phyloP scores from a whole-genome alignment of 306 rosid genomes.

The Cucurbita argyrosperma region DNA sequence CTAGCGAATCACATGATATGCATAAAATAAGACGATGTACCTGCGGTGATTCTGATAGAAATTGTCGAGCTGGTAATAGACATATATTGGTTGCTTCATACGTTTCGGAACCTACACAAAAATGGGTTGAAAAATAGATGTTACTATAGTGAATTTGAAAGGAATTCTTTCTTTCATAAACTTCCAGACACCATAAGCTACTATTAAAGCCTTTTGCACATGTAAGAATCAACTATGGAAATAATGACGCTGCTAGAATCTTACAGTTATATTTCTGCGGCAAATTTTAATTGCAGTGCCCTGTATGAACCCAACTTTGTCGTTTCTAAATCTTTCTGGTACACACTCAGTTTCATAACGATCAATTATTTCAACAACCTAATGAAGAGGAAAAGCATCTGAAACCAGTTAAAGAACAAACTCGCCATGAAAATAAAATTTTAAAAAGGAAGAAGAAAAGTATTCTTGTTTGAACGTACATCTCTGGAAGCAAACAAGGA shows the following conservation, averaged over 20 bases:
- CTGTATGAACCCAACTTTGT: constrained; percentile 52
- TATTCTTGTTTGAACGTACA: constrained; percentile 25
- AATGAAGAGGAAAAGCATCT: constrained; percentile 12
- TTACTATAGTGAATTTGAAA: neutral
- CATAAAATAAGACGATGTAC: constrained; percentile 13
- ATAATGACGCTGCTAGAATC: neutral
- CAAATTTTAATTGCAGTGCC: constrained; percentile 28
- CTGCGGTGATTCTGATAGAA: constrained; percentile 94
- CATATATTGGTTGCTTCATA: constrained; percentile 67
- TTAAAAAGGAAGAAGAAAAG: neutral
- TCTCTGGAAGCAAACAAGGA: constrained; percentile 69
- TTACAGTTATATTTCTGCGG: constrained; percentile 34
- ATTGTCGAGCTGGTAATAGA: constrained; percentile 86
- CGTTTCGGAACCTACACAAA: constrained; percentile 42
- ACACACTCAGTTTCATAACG: constrained; percentile 52
- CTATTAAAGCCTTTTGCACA: neutral
- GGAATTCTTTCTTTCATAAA: neutral
- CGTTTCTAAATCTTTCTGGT: constrained; percentile 17
- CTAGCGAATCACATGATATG: neutral
- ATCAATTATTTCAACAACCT: constrained; percentile 83
- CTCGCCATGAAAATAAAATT: neutral
- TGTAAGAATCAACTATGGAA: neutral
- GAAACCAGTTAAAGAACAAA: constrained; percentile 17
- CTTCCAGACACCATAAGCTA: neutral
- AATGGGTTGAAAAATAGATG: constrained; percentile 4